Conservation (phyloP, 371 early-diverging fungal species). For the Antonospora locustae region DNA sequence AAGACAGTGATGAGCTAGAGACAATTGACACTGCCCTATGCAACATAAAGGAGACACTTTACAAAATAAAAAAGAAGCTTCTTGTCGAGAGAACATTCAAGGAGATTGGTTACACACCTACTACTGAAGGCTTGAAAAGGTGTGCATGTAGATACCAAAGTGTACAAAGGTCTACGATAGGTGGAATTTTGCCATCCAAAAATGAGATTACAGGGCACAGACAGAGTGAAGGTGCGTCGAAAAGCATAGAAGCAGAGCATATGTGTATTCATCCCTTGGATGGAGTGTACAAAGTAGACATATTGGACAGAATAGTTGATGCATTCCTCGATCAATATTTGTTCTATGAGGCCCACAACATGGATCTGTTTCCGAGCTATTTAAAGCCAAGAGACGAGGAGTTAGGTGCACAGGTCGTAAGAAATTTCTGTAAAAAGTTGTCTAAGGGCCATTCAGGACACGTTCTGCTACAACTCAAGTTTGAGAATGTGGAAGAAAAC, state of each 20-base stretch:
- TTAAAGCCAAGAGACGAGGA: conserved; percentile 90
- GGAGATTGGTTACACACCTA: conserved; percentile 68
- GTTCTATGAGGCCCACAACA: conserved; percentile 82
- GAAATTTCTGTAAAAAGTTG: conserved; percentile 91
- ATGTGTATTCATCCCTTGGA: conserved; percentile 76
- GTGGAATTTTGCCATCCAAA: not conserved
- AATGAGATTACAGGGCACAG: not conserved
- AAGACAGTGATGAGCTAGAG: conserved; percentile 85
- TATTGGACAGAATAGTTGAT: conserved; percentile 91
- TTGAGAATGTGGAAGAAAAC: conserved; percentile 78
- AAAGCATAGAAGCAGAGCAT: conserved; percentile 95
- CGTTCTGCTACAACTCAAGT: conserved; percentile 76
- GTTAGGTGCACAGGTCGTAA: conserved; percentile 78
- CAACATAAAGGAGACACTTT: conserved; percentile 78
- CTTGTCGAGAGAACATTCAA: conserved; percentile 92
- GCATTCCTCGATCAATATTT: conserved; percentile 92
- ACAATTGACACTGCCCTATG: conserved; percentile 89
- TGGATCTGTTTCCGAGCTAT: conserved; percentile 80
- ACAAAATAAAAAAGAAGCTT: conserved; percentile 78
- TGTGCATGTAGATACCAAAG: not conserved
- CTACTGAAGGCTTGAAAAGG: not conserved
- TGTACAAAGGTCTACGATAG: not conserved
- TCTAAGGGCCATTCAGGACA: conserved; percentile 81
- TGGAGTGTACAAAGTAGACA: conserved; percentile 85
- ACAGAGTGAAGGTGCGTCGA: too few species aligned